These are phyloP conservation scores for Durusdinium trenchii DNA, from an alignment of 73 alveolate genomes.

Conservation along the genomic window DNA sequence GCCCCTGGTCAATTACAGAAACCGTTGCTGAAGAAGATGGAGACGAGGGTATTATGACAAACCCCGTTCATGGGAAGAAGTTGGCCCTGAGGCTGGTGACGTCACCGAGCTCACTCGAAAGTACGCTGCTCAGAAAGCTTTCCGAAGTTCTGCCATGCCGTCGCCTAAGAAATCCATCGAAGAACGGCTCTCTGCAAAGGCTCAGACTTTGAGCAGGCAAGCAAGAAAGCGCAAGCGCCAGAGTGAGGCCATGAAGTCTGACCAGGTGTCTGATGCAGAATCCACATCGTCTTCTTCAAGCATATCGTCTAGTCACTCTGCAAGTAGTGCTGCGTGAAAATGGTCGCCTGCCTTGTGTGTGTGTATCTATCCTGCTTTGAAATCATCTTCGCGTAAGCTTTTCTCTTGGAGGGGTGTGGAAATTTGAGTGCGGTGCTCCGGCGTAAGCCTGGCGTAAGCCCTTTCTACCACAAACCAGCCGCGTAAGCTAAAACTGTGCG, in stretches of 20 bases:
- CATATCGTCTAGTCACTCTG: too few relatives aligned
- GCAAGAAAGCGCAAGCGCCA: neutral
- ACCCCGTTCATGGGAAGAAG: slow-evolving; percentile 5
- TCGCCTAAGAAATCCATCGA: neutral
- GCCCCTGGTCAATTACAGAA: neutral
- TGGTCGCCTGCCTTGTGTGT: too few relatives aligned
- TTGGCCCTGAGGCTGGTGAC: neutral
- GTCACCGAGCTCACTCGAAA: neutral
- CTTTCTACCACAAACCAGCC: too few relatives aligned
- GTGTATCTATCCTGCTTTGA: too few relatives aligned
- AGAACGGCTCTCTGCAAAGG: slow-evolving; percentile 2
- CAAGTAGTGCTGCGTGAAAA: too few relatives aligned
- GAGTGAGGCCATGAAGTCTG: neutral
- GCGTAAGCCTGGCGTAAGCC: too few relatives aligned
- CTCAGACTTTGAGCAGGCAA: neutral
- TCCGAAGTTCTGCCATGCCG: neutral
- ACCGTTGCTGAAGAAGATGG: neutral
- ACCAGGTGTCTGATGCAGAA: too few relatives aligned
- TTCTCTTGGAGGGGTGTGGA: too few relatives aligned
- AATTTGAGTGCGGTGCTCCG: too few relatives aligned
- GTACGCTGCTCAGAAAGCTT: neutral
- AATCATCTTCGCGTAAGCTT: too few relatives aligned
- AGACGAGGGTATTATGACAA: slow-evolving; percentile 9
- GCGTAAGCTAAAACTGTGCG: too few relatives aligned
- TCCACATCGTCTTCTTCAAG: too few relatives aligned